Evolutionary conservation across 2,329 filamentous ascomycete genomes (phyloP).

Genomic region (Fusarium circinatum): DNA sequence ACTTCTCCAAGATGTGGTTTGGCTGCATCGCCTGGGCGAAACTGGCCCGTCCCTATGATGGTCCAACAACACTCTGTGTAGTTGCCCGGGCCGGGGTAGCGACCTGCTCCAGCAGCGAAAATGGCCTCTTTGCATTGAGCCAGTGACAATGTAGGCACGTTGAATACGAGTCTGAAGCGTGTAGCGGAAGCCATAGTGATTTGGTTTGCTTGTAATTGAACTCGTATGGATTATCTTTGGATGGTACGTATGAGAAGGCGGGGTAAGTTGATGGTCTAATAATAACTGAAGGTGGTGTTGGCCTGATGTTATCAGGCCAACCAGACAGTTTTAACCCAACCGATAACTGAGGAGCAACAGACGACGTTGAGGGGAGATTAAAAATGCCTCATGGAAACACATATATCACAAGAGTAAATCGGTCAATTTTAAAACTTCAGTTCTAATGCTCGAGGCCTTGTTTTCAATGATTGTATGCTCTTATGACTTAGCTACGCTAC

Average conservation of each 20-base stretch:
- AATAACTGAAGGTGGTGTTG: background rate
- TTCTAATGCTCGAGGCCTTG: accelerated
- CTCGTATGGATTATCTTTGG: accelerated
- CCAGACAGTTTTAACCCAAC: background rate
- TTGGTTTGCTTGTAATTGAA: background rate
- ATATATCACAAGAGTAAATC: too few relatives aligned
- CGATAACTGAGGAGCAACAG: too few relatives aligned
- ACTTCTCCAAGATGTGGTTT: accelerated
- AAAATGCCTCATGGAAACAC: too few relatives aligned
- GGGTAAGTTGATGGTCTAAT: background rate
- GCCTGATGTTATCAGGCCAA: background rate
- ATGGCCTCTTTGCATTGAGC: background rate
- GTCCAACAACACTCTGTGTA: background rate
- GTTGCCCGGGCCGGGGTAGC: background rate
- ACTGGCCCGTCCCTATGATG: background rate
- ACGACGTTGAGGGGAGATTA: too few relatives aligned
- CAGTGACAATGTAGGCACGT: background rate
- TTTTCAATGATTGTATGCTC: too few relatives aligned
- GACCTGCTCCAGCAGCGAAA: background rate
- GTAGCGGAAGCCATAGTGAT: background rate
- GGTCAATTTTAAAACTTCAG: too few relatives aligned
- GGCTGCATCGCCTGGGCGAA: background rate
- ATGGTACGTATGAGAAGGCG: background rate
- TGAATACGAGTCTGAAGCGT: background rate
- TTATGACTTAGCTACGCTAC: too few relatives aligned